Percentiles rank a stretch among this genome's conserved stretches.
These are phyloP conservation scores for Schizophyllum amplum DNA, from an alignment of 1,284 basidiomycete species.

Conservation along the genomic window DNA sequence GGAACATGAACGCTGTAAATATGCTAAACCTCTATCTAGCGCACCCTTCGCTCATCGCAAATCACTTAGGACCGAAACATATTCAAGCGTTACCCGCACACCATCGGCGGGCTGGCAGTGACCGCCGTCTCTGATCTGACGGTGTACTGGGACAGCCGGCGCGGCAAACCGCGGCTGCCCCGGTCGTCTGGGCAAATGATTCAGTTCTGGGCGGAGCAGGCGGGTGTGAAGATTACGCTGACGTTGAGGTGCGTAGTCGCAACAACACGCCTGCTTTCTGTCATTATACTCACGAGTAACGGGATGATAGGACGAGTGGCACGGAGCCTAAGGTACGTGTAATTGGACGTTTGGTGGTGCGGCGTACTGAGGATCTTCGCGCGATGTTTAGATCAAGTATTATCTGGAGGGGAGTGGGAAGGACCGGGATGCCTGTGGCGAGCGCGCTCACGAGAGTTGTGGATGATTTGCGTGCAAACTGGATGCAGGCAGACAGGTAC, in stretches of 20 bases:
- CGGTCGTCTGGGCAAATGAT: slow-evolving; percentile 81
- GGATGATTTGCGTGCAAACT: slow-evolving; percentile 38
- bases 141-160: slow-evolving; percentile 62
- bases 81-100: slow-evolving; percentile 40
- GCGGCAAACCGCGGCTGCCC: slow-evolving; percentile 58
- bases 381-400: slow-evolving; percentile 46
- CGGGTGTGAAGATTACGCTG: slow-evolving; percentile 46
- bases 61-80: slow-evolving; percentile 15
- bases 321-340: slow-evolving; percentile 74
- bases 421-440: slow-evolving; percentile 27
- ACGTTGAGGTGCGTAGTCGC: slow-evolving; percentile 47
- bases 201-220: slow-evolving; percentile 53
- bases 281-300: background rate
- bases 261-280: slow-evolving; percentile 1
- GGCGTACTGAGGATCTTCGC: slow-evolving; percentile 37
- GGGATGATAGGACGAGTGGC: slow-evolving; percentile 59
- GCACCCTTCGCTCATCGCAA: slow-evolving; percentile 2
- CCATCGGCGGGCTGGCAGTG: slow-evolving; percentile 53
- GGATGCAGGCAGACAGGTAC: slow-evolving; percentile 42
- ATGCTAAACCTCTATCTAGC: too few relatives aligned
- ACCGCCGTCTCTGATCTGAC: slow-evolving; percentile 68
- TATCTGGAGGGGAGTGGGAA: slow-evolving; percentile 55
- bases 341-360: background rate
- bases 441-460: slow-evolving; percentile 36
- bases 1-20: slow-evolving; percentile 23